Evolutionary conservation across 345 rosid species (phyloP), one percentile per base, ranked within the genome.

Genomic region (Murraya paniculata): DNA sequence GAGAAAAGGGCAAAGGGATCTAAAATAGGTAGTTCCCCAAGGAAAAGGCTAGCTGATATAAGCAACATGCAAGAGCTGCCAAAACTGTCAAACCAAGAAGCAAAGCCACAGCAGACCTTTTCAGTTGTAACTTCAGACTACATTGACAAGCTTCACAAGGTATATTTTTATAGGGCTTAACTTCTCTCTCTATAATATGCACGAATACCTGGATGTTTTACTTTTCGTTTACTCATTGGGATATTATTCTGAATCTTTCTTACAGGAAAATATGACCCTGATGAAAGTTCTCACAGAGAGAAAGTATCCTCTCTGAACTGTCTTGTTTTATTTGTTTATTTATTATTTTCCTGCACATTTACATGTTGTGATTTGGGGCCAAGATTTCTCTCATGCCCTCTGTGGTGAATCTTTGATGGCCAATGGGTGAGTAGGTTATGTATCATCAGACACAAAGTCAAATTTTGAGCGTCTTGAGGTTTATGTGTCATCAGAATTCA

Each of bases 191-290:
- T 53, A 4, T 18, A 53, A 2, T 50, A 45, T n/a, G 59, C 73
- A 38, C 59, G 64, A 31, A 27, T 58, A 18, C 4, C 28, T 28
- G 70, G 27, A 22, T 35, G 50, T 69, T 16, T 79, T 64, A 50
- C 19, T 38, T 50, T 59, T 64, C 30, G 30, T 81, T 21, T 18
- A 50, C 74, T 84, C 61, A 78, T 24, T 72, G 53, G 19, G 35
- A 22, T 78, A 67, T 25, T 58, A 7, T 75, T 75, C 38, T 53
- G 55, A 82, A 55, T 75, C 68, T 83, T 74, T 67, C 48, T 21
- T 67, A 81, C 92, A 90, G 92, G 92, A 93, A 82, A 85, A 89
- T 80, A 75, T 85, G 87, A 71, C 59, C 64, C 79, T 90, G 82
- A 75, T 79, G 85, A 88, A 86, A 83, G 80, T 76, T 66, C 77